phyloP scores from a whole-genome alignment of 306 rosid species.

The Phaseolus lunatus region DNA sequence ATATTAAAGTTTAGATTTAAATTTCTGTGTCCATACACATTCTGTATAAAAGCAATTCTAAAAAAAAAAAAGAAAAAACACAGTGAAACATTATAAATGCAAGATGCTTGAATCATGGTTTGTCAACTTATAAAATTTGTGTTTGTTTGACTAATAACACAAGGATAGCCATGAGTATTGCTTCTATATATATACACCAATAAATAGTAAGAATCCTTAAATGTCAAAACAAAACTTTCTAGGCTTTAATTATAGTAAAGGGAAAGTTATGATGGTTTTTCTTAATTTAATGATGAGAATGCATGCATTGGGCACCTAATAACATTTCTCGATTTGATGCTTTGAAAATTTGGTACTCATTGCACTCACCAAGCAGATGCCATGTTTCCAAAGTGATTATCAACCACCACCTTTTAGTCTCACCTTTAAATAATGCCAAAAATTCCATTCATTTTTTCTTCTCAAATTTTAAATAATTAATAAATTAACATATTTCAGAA shows the following conservation, averaged over 20 bases:
- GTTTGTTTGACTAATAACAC: not conserved
- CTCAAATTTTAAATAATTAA: too few species aligned
- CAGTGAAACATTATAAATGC: not conserved
- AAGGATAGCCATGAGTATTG: not conserved
- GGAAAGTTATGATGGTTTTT: not conserved
- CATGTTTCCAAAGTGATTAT: not conserved
- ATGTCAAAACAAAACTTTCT: not conserved
- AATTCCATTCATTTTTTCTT: not conserved
- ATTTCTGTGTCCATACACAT: too few species aligned
- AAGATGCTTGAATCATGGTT: not conserved
- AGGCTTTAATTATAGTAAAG: not conserved
- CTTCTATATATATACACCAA: not conserved
- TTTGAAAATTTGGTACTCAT: slow-evolving; percentile 13
- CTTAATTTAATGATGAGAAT: slow-evolving; percentile 14
- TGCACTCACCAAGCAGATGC: not conserved
- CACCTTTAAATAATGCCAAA: slow-evolving; percentile 3
- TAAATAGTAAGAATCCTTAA: not conserved
- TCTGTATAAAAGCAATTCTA: too few species aligned
- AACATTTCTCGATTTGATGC: not conserved
- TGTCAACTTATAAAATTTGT: not conserved
- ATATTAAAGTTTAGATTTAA: too few species aligned
- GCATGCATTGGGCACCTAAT: slow-evolving; percentile 14
- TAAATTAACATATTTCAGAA: too few species aligned
- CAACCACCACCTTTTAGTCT: not conserved
- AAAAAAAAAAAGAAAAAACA: not conserved